Evolutionary conservation across 371 early-diverging fungal species (phyloP).

Genomic region (Circinella minor): DNA sequence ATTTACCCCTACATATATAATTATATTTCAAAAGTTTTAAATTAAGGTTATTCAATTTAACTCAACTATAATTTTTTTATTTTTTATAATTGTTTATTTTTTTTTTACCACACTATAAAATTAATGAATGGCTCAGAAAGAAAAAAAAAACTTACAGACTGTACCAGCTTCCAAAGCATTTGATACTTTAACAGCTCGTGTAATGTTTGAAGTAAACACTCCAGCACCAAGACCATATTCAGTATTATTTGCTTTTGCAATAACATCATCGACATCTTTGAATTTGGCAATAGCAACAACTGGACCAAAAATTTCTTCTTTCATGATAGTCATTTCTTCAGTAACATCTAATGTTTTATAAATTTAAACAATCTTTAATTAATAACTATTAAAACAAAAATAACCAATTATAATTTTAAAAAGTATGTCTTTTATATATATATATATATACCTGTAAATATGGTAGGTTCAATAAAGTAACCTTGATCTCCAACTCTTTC

Average conservation of each 20-base stretch:
- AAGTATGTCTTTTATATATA: background rate
- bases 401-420: no score
- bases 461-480: constrained; percentile 55
- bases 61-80: no score
- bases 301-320: constrained; percentile 86
- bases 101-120: no score
- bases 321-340: constrained; percentile 64
- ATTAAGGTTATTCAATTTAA: no score
- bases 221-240: constrained; percentile 83
- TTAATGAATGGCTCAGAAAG: no score
- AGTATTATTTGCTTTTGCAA: constrained; percentile 74
- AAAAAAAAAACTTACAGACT: constrained; percentile 16
- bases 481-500: constrained; percentile 50
- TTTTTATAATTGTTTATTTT: no score
- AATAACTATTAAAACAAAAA: background rate
- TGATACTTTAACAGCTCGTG: constrained; percentile 69
- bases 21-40: no score
- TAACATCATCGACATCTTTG: constrained; percentile 68
- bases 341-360: constrained; percentile 10
- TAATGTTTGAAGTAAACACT: constrained; percentile 77
- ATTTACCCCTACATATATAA: no score
- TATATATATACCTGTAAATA: constrained; percentile 28
- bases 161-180: constrained; percentile 38
- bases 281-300: constrained; percentile 75
- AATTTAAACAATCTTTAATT: no score